phyloP scores from a whole-genome alignment of 192 early-diverging fungal species.

The Radiomyces spectabilis region DNA sequence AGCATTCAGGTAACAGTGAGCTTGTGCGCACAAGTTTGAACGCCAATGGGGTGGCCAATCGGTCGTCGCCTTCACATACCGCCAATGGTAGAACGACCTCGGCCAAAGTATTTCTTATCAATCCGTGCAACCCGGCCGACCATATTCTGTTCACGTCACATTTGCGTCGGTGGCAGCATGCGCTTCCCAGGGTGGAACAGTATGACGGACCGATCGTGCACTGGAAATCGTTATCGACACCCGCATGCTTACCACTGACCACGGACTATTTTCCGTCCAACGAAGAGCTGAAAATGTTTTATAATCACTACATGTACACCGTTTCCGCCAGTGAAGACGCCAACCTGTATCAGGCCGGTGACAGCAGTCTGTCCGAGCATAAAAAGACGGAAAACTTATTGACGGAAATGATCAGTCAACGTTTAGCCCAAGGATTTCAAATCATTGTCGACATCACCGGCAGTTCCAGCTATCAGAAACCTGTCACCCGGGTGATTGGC shows the following conservation, averaged over 20 bases:
- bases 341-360: constrained; percentile 34
- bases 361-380: constrained; percentile 25
- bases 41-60: constrained; percentile 1
- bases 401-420: constrained; percentile 79
- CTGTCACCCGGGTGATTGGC: too few relatives aligned
- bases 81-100: constrained; percentile 1
- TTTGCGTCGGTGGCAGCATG: constrained; percentile 82
- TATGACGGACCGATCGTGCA: constrained; percentile 54
- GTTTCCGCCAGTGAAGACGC: constrained; percentile 49
- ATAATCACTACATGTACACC: constrained; percentile 73
- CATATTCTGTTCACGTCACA: constrained; percentile 54
- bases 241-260: constrained; percentile 89
- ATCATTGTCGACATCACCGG: constrained; percentile 50
- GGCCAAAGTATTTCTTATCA: constrained; percentile 31
- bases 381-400: constrained; percentile 53
- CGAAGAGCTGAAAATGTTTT: constrained; percentile 60
- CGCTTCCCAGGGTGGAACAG: constrained; percentile 58
- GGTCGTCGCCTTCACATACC: constrained; percentile 17
- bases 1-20: constrained; percentile 28
- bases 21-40: constrained; percentile 11
- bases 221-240: constrained; percentile 89
- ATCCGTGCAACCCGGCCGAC: constrained; percentile 68
- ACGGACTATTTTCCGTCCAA: constrained; percentile 74
- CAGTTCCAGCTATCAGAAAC: constrained; percentile 8
- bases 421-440: constrained; percentile 92